These are phyloP conservation scores for Volvox reticuliferus DNA, from an alignment of 139 green algal species.

Conservation along the genomic window DNA sequence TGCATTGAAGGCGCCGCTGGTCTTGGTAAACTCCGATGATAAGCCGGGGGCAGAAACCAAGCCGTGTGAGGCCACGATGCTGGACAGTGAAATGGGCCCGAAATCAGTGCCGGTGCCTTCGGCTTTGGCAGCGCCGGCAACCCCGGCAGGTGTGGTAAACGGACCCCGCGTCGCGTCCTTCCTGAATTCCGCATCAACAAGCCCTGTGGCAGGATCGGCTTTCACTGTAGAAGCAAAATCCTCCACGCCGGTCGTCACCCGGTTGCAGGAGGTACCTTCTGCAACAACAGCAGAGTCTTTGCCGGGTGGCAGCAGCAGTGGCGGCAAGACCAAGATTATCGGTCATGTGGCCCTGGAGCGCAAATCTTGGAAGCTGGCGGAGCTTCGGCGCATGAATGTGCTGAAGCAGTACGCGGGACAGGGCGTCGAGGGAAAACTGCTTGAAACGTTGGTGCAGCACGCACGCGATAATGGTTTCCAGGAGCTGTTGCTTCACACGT, in stretches of 20 bases:
- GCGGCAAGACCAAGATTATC: background rate
- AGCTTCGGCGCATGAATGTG: conserved; percentile 39
- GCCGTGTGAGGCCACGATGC: too few species aligned
- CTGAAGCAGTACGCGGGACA: background rate
- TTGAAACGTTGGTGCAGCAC: background rate
- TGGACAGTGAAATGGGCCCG: too few species aligned
- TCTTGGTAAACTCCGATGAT: too few species aligned
- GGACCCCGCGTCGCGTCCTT: background rate
- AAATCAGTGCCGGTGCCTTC: background rate
- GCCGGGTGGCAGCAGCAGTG: background rate
- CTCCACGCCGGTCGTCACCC: background rate
- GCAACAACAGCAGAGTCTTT: background rate
- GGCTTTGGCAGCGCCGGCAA: background rate
- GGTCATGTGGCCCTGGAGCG: conserved; percentile 39
- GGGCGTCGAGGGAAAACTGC: background rate
- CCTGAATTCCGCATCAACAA: background rate
- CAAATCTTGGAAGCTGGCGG: conserved; percentile 35
- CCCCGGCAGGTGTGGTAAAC: background rate
- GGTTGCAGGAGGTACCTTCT: background rate
- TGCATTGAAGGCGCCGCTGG: too few species aligned
- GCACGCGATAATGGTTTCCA: conserved; percentile 34
- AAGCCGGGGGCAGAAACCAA: too few species aligned
- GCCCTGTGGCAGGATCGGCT: too few species aligned
- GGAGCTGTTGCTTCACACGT: conserved; percentile 34
- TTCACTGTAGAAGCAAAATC: background rate